phyloP scores from a whole-genome alignment of 345 rosid genomes.

The Populus alba region DNA sequence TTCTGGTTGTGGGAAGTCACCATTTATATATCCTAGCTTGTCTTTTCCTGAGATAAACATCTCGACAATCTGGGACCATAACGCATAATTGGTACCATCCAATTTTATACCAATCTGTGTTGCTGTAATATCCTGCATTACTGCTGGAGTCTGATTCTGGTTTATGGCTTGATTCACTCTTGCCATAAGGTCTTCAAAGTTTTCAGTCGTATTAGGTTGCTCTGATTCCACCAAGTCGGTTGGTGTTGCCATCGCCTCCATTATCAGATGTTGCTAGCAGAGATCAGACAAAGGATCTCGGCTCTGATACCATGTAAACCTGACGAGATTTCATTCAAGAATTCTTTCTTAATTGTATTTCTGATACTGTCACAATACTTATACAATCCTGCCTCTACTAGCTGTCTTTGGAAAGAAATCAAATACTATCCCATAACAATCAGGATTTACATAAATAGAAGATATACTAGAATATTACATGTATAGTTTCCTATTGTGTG shows the following conservation, averaged over 20 bases:
- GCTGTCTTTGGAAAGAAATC: too few species aligned
- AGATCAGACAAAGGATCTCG: neutral
- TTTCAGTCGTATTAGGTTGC: accelerated
- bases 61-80: too few species aligned
- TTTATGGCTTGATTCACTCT: neutral
- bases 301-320: neutral
- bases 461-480: too few species aligned
- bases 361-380: accelerated
- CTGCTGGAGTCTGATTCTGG: neutral
- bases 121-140: neutral
- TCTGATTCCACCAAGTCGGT: neutral
- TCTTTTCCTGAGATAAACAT: too few species aligned
- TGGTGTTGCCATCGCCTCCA: neutral
- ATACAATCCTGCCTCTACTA: accelerated
- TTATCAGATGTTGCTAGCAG: neutral
- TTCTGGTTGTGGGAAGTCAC: too few species aligned
- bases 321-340: too few species aligned
- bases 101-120: neutral
- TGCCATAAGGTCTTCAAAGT: neutral
- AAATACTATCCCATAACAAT: too few species aligned
- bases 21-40: too few species aligned
- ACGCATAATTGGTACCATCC: neutral
- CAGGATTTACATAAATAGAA: accelerated
- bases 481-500: too few species aligned
- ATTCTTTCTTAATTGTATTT: accelerated